Conservation (phyloP, 257 asterid genomes). For the Mitragyna speciosa region DNA sequence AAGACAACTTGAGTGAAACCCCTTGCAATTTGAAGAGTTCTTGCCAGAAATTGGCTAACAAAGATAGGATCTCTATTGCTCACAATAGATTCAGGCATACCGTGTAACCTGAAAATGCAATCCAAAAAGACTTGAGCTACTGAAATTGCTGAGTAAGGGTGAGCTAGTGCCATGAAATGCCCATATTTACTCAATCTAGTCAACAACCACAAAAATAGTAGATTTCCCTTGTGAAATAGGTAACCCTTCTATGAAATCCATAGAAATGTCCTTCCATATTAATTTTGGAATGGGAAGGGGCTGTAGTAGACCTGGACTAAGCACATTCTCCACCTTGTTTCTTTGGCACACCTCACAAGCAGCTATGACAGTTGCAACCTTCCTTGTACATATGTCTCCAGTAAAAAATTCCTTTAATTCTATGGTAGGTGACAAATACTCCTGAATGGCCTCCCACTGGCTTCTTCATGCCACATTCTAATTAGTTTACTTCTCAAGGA, state of each 20-base stretch:
- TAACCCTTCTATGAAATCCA: conserved; percentile 7
- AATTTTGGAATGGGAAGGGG: background rate
- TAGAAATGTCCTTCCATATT: background rate
- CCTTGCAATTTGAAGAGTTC: background rate
- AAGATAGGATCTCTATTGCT: background rate
- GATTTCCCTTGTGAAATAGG: background rate
- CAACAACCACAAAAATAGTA: background rate
- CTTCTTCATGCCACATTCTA: too few relatives aligned
- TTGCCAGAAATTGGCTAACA: background rate
- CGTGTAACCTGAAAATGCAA: background rate
- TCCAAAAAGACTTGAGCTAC: background rate
- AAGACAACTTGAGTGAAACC: background rate
- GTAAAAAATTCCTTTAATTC: too few relatives aligned
- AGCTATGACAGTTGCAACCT: too few relatives aligned
- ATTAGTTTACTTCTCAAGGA: too few relatives aligned
- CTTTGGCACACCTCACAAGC: too few relatives aligned
- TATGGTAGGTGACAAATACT: too few relatives aligned
- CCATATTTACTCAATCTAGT: background rate
- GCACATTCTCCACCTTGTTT: too few relatives aligned
- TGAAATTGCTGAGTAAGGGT: background rate
- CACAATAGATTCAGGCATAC: background rate
- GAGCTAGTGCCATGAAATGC: background rate
- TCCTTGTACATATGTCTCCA: too few relatives aligned
- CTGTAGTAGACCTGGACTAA: too few relatives aligned
- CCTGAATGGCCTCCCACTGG: too few relatives aligned